Evolutionary conservation across 2,329 filamentous ascomycete genomes (phyloP), one percentile per base, ranked within the genome.

Genomic region (Penicillium sp.): DNA sequence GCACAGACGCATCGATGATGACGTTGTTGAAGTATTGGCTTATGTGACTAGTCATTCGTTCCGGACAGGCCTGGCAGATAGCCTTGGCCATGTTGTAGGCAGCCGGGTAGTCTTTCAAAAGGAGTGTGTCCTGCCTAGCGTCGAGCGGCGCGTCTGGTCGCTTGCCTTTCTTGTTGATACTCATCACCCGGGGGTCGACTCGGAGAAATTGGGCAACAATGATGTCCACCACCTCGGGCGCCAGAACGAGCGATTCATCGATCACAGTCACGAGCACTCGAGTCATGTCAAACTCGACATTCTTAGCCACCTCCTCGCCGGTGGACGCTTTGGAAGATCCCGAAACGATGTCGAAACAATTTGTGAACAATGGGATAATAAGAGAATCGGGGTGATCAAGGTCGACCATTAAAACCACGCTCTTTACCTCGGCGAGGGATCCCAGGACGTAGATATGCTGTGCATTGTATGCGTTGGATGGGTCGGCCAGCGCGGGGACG

Each of bases 21-120:
- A 97, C 90, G 49, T 95, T 90, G 70, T 90, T 95, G 68, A 99
- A 99, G 69, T 97, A 99, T 64, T 95, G 90, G 58, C 89, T 92
- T 48, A 97, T 86, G 59, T 95, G 89, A 54, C 90, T 86, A 1
- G 89, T 86, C 92, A 99, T 96, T 71, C 95, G 95, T 60, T 96
- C 92, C 0, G 88, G 83, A 59, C 86, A 95, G 14, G 81, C 81
- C 62, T 90, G 93, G 75, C 93, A 99, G 37, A 99, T 85, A 2
- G 88, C 88, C 71, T 95, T 95, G 18, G 93, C 92, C 87, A 97
- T 95, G 65, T 93, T 87, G 73, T 99, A 99, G 1, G 93, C 91
- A 13, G 90, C 83, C 1, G 93, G 92, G 48, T 95, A 87, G 55
- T 93, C 87, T 64, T 95, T 95, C 45, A 89, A 76, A n/a, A 89